Conservation (phyloP, 495 filamentous ascomycete genomes). For the Coniosporium apollinis region DNA sequence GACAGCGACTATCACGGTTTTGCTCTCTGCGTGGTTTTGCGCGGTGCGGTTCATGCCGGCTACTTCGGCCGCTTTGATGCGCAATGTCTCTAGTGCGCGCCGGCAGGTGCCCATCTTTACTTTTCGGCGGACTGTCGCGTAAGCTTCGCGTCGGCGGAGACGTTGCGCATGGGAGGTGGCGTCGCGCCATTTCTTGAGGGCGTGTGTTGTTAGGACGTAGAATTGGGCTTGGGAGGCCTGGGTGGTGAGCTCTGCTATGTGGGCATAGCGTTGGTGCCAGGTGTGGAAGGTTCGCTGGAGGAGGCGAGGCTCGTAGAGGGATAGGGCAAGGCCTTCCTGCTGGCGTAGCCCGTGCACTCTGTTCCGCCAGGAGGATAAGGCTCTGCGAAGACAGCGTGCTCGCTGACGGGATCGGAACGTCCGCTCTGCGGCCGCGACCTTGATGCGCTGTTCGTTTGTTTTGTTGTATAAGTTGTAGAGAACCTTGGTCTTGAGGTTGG, state of each 20-base stretch:
- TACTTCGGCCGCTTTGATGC: constrained; percentile 23
- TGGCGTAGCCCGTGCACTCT: background rate
- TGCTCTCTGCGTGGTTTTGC: background rate
- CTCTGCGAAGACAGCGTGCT: constrained; percentile 3
- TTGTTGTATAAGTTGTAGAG: constrained; percentile 14
- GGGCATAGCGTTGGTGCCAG: constrained; percentile 30
- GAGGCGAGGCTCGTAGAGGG: constrained; percentile 36
- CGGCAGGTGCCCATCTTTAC: constrained; percentile 41
- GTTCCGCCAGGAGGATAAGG: constrained; percentile 6
- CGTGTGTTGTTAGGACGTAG: constrained; percentile 38
- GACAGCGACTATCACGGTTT: background rate
- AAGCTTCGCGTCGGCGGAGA: constrained; percentile 40
- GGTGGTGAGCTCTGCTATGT: constrained; percentile 31
- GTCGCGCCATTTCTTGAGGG: constrained; percentile 38
- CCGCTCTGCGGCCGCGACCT: constrained; percentile 10
- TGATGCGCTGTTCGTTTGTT: constrained; percentile 5
- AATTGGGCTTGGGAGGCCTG: constrained; percentile 41
- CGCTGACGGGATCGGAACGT: constrained; percentile 8
- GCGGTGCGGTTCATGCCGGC: constrained; percentile 13
- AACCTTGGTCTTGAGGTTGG: constrained; percentile 29
- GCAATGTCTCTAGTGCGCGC: constrained; percentile 30
- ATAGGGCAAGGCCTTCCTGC: constrained; percentile 25
- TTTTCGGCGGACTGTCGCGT: constrained; percentile 38
- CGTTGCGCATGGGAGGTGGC: constrained; percentile 34
- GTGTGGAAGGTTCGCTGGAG: constrained; percentile 30